Base-by-base conservation (phyloP, 148 eudicot species). In the Rheum nobile region DNA sequence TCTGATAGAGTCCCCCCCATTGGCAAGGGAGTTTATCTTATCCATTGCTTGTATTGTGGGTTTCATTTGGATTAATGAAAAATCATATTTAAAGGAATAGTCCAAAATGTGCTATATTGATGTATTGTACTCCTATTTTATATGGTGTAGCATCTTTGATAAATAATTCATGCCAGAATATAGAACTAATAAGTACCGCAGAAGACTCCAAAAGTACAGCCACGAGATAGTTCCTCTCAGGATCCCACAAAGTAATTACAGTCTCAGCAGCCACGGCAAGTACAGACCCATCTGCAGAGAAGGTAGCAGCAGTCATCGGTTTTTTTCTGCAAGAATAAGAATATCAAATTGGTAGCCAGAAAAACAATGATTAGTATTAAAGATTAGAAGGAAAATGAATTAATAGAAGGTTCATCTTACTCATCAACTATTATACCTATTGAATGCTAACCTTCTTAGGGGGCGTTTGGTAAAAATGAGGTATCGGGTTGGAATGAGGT, bases 201-300 rank as follows among this genome's bases (percentile, higher is more conserved):
- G 74, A 74, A 70, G 81, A 80, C 70, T 88, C 87, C 75, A 91
- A 97, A 55, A 95, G 79, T 32, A 90, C 92, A 77, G 96, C 90
- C 82, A 95, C 88, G 72, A 95, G 92, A 82, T 79, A 77, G 69
- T 95, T 95, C 81, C 80, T 86, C 28, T 88, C 86, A 39, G 97
- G 97, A 76, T 95, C 96, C 98, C 98, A 95, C 76, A 95, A 76
- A 24, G 98, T 95, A 71, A 95, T 88, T 61, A 90, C 81, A 71
- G 84, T 86, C 80, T 90, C 97, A 67, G 96, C 98, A 80, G 98
- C 97, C 79, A 95, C 93, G 79, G 96, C 98, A 75, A 95, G 81
- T 75, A 90, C 86, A 77, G 98, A 90, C 11, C 97, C 98, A 79
- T 95, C 98, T 26, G 83, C 80, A 74, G 97, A 95, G 86, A 95